Percentiles rank a stretch among this genome's conserved stretches.
These are phyloP conservation scores for Verbascum thapsus DNA, from an alignment of 257 asterid species.

Conservation along the genomic window DNA sequence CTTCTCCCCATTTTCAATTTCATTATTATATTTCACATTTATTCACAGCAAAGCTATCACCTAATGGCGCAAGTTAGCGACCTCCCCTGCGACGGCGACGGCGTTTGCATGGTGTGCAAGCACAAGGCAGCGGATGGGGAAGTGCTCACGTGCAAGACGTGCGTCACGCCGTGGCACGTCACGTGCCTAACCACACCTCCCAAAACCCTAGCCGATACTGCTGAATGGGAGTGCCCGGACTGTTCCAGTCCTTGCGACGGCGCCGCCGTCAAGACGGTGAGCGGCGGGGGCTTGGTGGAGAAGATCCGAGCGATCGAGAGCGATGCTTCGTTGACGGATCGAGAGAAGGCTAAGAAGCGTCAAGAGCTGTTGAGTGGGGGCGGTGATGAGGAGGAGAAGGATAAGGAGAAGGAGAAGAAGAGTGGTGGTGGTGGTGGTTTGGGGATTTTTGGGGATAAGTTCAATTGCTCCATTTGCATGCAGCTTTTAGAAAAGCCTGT, in stretches of 20 bases:
- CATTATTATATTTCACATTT: background rate
- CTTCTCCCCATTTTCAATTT: conserved; percentile 25
- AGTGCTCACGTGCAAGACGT: conserved; percentile 65
- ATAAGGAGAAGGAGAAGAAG: conserved; percentile 22
- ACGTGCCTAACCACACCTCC: conserved; percentile 56
- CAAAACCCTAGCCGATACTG: conserved; percentile 53
- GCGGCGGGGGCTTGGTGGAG: conserved; percentile 54
- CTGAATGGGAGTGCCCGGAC: conserved; percentile 82
- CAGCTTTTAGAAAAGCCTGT: conserved; percentile 85
- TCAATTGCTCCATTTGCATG: conserved; percentile 93
- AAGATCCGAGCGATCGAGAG: conserved; percentile 69
- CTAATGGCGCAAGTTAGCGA: conserved; percentile 60
- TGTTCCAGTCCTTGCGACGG: conserved; percentile 45
- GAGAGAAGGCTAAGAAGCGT: conserved; percentile 74
- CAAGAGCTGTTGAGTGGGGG: conserved; percentile 71
- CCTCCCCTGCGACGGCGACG: conserved; percentile 91
- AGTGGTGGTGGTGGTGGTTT: conserved; percentile 44
- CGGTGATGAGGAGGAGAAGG: background rate
- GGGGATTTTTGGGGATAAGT: conserved; percentile 62
- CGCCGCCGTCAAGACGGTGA: conserved; percentile 30
- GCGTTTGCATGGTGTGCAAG: conserved; percentile 82
- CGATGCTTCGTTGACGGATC: conserved; percentile 61
- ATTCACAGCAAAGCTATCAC: conserved; percentile 1
- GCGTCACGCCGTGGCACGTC: conserved; percentile 85
- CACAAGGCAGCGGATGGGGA: conserved; percentile 48